These are phyloP conservation scores for Camellia oleifera DNA, from an alignment of 179 eudicot genomes.

Conservation along the genomic window DNA sequence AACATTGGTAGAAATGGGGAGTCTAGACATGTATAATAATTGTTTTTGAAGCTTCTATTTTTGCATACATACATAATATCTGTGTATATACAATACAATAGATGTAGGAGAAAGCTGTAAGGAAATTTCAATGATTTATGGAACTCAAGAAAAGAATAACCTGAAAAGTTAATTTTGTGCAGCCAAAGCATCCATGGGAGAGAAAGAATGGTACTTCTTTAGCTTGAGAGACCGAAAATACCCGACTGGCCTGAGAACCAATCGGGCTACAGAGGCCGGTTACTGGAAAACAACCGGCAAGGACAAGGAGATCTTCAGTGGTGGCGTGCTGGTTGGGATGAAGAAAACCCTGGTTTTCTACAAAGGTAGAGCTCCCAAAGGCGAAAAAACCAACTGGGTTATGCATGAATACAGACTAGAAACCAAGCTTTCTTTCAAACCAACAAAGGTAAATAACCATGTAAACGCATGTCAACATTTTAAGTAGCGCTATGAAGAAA, in stretches of 20 bases:
- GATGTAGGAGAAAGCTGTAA: neutral
- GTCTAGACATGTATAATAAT: neutral
- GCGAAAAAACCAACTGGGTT: conserved; percentile 91
- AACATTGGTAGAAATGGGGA: neutral
- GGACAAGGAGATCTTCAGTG: conserved; percentile 69
- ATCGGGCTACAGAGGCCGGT: conserved; percentile 82
- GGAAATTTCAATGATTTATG: neutral
- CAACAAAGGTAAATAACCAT: conserved; percentile 48
- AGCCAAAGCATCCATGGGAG: conserved; percentile 95
- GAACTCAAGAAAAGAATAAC: neutral
- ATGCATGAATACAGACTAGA: conserved; percentile 90
- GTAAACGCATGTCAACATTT: neutral
- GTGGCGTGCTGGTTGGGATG: conserved; percentile 72
- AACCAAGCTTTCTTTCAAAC: conserved; percentile 49
- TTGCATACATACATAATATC: neutral
- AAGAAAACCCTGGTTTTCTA: conserved; percentile 89
- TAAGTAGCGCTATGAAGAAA: no score
- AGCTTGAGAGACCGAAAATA: conserved; percentile 76
- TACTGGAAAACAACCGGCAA: conserved; percentile 95
- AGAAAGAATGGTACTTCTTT: conserved; percentile 91
- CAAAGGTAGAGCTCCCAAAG: conserved; percentile 91
- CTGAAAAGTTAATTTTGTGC: conserved; percentile 1
- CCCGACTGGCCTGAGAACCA: conserved; percentile 81
- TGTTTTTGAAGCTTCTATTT: neutral
- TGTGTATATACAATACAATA: neutral